phyloP scores from a whole-genome alignment of 1,284 basidiomycete genomes.

The Tilletiopsis washingtonensis region DNA sequence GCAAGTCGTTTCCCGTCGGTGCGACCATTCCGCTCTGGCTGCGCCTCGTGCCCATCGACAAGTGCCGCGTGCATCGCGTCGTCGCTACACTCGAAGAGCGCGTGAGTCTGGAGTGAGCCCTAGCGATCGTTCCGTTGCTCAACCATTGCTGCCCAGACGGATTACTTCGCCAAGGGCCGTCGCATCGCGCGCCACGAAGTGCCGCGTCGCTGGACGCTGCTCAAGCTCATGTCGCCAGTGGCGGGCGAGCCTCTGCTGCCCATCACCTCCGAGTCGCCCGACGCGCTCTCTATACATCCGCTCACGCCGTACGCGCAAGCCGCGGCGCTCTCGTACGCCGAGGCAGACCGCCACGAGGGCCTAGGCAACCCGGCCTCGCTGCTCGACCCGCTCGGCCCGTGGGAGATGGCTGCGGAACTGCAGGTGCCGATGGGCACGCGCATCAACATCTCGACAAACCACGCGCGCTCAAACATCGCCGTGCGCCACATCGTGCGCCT shows the following conservation, averaged over 20 bases:
- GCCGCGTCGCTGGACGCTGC: constrained; percentile 59
- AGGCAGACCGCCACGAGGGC: constrained; percentile 18
- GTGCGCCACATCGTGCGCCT: constrained; percentile 75
- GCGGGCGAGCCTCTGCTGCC: constrained; percentile 61
- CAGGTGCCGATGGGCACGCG: constrained; percentile 40
- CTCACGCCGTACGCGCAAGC: constrained; percentile 45
- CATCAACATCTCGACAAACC: constrained; percentile 74
- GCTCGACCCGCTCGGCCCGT: constrained; percentile 55
- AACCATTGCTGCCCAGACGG: constrained; percentile 52
- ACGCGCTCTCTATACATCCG: constrained; percentile 50
- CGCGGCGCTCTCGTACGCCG: constrained; percentile 8
- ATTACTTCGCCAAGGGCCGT: constrained; percentile 47
- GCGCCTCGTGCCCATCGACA: constrained; percentile 72
- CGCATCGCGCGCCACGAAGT: constrained; percentile 70
- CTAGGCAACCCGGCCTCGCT: constrained; percentile 49
- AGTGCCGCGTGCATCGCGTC: constrained; percentile 73
- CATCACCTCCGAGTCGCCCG: constrained; percentile 53
- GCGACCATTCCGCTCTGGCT: constrained; percentile 72
- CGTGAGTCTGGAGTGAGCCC: neutral
- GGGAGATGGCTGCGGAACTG: constrained; percentile 52
- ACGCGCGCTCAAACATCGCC: constrained; percentile 69
- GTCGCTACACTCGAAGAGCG: constrained; percentile 64
- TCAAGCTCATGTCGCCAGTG: constrained; percentile 57
- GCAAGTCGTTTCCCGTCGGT: constrained; percentile 60
- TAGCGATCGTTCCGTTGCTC: neutral